Conservation (phyloP, 768 basidiomycete species). For the Agrocybe praecox region DNA sequence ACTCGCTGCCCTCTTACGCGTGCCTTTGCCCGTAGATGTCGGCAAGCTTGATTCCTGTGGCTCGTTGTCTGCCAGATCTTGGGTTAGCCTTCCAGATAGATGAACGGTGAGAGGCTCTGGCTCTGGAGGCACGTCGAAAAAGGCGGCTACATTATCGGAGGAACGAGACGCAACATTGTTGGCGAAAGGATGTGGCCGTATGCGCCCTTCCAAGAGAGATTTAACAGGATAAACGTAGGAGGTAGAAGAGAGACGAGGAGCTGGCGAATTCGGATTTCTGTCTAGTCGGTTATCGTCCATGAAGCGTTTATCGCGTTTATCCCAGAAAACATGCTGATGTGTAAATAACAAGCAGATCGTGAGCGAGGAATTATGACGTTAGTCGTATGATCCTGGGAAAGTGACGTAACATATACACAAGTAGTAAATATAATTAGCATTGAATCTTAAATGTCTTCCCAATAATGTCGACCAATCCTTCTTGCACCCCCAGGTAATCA, state of each 20-base stretch:
- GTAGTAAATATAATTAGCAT: background rate
- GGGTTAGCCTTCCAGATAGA: background rate
- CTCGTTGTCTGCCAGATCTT: background rate
- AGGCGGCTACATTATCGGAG: conserved; percentile 10
- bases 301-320: background rate
- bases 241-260: conserved; percentile 3
- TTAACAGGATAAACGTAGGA: conserved; percentile 37
- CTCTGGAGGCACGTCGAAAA: background rate
- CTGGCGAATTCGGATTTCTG: background rate
- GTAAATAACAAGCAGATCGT: background rate
- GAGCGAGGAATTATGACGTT: background rate
- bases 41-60: background rate
- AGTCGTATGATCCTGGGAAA: background rate
- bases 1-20: conserved; percentile 9
- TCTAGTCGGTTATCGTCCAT: conserved; percentile 3
- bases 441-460: conserved; percentile 30
- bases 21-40: background rate
- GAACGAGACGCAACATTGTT: background rate
- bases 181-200: conserved; percentile 28
- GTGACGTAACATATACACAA: too few species aligned
- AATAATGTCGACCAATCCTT: conserved; percentile 74
- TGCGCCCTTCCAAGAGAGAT: conserved; percentile 37
- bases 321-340: background rate
- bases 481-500: conserved; percentile 60
- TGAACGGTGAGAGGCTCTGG: background rate